These are phyloP conservation scores for Paecilomyces sp. DNA, from an alignment of 2,329 filamentous ascomycete genomes.

Conservation along the genomic window DNA sequence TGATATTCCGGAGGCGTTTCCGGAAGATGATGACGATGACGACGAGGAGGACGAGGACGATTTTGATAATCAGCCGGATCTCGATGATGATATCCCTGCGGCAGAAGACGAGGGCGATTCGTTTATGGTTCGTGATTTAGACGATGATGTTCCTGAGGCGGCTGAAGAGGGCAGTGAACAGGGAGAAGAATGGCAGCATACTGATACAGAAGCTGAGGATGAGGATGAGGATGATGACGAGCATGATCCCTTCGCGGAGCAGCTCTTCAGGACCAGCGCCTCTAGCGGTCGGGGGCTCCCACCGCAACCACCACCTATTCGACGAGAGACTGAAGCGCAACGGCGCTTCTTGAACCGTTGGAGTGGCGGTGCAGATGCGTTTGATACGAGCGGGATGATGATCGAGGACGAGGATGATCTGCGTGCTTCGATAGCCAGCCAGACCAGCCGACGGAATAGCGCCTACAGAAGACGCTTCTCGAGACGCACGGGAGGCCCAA, in stretches of 20 bases:
- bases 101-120: constrained; percentile 44
- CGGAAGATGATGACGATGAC: constrained; percentile 33
- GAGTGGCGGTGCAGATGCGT: constrained; percentile 30
- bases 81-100: constrained; percentile 57
- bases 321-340: constrained; percentile 32
- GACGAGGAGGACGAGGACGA: constrained; percentile 36
- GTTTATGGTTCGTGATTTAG: constrained; percentile 62
- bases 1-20: constrained; percentile 60
- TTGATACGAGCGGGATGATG: constrained; percentile 27
- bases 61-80: constrained; percentile 37
- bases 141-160: constrained; percentile 61
- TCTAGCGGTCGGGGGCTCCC: constrained; percentile 23
- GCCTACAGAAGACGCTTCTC: constrained; percentile 33
- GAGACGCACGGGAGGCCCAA: constrained; percentile 32
- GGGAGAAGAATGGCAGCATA: constrained; percentile 65
- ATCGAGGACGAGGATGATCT: constrained; percentile 26
- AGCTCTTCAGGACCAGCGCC: constrained; percentile 26
- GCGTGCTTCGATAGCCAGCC: constrained; percentile 25
- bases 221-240: constrained; percentile 31
- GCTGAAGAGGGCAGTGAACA: constrained; percentile 39
- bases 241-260: constrained; percentile 18
- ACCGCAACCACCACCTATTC: constrained; percentile 15
- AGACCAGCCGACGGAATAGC: constrained; percentile 21
- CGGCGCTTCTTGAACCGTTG: constrained; percentile 31
- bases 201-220: constrained; percentile 63